Evolutionary conservation across 2,329 filamentous ascomycete species (phyloP).

Genomic region (Aspergillus texensis): DNA sequence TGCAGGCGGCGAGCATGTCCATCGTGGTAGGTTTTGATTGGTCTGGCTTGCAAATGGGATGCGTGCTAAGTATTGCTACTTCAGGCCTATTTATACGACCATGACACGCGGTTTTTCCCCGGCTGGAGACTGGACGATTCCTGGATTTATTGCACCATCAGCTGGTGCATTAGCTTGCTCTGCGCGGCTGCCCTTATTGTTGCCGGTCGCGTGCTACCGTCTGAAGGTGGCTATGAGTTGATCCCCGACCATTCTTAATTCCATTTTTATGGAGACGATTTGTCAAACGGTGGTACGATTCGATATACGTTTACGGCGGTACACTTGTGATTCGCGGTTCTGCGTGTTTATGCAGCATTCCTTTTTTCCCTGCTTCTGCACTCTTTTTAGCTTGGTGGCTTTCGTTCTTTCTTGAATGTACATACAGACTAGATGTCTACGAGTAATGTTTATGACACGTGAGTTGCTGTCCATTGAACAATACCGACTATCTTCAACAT

Average conservation of each 20-base stretch:
- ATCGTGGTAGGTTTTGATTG: conserved; percentile 69
- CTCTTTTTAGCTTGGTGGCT: background rate
- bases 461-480: background rate
- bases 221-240: conserved; percentile 85
- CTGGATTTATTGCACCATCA: conserved; percentile 71
- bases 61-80: background rate
- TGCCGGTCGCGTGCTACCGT: conserved; percentile 71
- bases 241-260: conserved; percentile 53
- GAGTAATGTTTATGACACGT: conserved; percentile 15
- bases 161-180: conserved; percentile 59
- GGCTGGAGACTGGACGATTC: conserved; percentile 81
- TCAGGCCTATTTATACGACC: conserved; percentile 79
- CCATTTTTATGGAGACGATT: background rate
- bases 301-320: background rate
- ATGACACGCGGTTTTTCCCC: conserved; percentile 79
- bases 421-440: conserved; percentile 13
- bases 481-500: background rate
- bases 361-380: too few species aligned
- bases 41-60: background rate
- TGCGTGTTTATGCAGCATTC: background rate
- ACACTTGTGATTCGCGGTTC: background rate
- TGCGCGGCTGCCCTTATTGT: conserved; percentile 62
- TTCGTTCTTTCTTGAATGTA: conserved; percentile 1
- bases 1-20: conserved; percentile 76
- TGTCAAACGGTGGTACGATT: background rate